phyloP scores from a whole-genome alignment of 169 alveolate genomes.

The Plasmodium chabaudi region DNA sequence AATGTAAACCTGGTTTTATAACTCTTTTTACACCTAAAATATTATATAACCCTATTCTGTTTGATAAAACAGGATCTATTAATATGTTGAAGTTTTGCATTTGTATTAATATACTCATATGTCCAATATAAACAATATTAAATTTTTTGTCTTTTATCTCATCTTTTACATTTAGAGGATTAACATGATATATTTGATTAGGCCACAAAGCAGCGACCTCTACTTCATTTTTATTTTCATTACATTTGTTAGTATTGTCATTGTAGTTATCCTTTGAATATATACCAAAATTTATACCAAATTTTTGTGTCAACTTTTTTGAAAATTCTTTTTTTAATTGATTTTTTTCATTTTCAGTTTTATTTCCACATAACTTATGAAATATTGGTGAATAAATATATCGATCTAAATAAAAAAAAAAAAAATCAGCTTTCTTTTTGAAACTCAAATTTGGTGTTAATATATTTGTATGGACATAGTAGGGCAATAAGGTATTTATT shows the following conservation, averaged over 20 bases:
- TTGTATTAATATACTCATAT: constrained; percentile 71
- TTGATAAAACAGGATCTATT: constrained; percentile 72
- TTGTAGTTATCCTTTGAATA: not conserved
- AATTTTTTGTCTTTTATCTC: constrained; percentile 29
- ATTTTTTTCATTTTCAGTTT: constrained; percentile 50
- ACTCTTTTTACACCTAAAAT: constrained; percentile 56
- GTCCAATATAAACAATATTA: constrained; percentile 74
- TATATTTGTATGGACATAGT: constrained; percentile 37
- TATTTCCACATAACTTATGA: constrained; percentile 10
- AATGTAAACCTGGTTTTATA: constrained; percentile 61
- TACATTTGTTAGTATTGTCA: not conserved
- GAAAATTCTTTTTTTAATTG: constrained; percentile 15
- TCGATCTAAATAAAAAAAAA: constrained; percentile 68
- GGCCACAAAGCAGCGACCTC: constrained; percentile 75
- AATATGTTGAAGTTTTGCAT: constrained; percentile 48
- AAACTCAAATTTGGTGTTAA: constrained; percentile 36
- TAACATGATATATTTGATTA: constrained; percentile 43
- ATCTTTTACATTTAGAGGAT: constrained; percentile 51
- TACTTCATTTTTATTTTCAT: constrained; percentile 8
- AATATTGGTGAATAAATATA: constrained; percentile 64
- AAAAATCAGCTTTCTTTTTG: constrained; percentile 50
- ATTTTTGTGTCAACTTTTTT: constrained; percentile 2
- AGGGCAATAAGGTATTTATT: constrained; percentile 55
- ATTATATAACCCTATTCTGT: constrained; percentile 47
- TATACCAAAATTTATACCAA: not conserved